Base-by-base conservation (phyloP, 257 asterid species). In the Solanum phureja region DNA sequence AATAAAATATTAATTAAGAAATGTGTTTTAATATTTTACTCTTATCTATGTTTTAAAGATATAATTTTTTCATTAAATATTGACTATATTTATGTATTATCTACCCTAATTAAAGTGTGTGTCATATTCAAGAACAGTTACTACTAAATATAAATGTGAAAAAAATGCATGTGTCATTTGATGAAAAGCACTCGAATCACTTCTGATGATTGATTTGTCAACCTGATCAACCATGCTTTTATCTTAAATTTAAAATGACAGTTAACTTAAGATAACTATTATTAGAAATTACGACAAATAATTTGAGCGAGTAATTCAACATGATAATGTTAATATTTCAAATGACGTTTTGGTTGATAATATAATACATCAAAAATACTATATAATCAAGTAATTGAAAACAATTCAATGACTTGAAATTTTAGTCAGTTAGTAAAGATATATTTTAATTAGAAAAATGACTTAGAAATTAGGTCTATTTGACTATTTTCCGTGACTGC, bases 281-380 rank as follows among this genome's bases (percentile, higher is more conserved):
- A 0, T 62, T 62, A 23, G 0, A 58, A 58, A 21, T 58, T 56
- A 56, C 1, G 11, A 56, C 0, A 56, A 19, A 56, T 56, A 18
- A 52, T 6, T 52, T 18, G 10, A 52, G 62, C n/a, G 2, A 52
- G 23, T 52, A 0, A 52, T 0, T 0, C 5, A 58, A 19, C 0
- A 0, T 19, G 66, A 58, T 1, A 58, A 58, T 7, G 1, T 58
- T 58, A 58, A 58, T 58, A 58, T 58, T 19, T 58, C 11, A 58
- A 58, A 0, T 58, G 24, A 7, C 0, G 5, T 19, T 21, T 58
- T 58, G 66, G 1, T 58, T 19, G 66, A 58, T 58, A 58, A 58
- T 58, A 58, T 58, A 58, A 58, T 21, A 56, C 64, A 56, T 56
- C 2, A 56, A 56, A 56, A 3, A 7, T 18, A 56, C 4, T 19